A percentile compares a stretch with the other conserved stretches of the same genome.
Evolutionary conservation across 108 stramenopile species (phyloP).

Genomic region (Pseudonitzschia pungens): DNA sequence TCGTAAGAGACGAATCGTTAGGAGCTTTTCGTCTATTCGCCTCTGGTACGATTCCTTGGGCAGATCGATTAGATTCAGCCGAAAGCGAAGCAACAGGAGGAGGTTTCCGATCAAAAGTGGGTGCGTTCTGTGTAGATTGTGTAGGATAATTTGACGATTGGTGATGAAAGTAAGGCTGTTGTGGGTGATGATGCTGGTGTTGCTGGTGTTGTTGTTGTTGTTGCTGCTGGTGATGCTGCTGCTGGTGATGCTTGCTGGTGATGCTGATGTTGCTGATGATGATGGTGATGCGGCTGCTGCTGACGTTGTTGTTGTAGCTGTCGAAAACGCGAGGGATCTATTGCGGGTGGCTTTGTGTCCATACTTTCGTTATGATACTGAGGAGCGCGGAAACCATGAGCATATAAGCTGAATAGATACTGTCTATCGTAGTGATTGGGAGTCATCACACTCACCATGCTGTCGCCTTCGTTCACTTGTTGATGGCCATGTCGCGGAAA

Average conservation of each 20-base stretch:
- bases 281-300: not conserved
- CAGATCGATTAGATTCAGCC: not conserved
- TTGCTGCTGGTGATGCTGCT: not conserved
- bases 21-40: not conserved
- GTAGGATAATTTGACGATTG: not conserved
- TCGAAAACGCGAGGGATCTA: not conserved
- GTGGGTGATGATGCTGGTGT: not conserved
- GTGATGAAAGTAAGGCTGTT: not conserved
- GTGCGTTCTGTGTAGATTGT: not conserved
- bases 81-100: slow-evolving; percentile 10
- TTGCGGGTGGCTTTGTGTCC: slow-evolving; percentile 6
- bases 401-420: not conserved
- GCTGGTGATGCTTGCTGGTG: too few relatives aligned
- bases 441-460: slow-evolving; percentile 1
- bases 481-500: not conserved
- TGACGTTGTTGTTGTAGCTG: not conserved
- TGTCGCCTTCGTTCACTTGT: not conserved
- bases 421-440: slow-evolving; percentile 7
- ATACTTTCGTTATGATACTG: slow-evolving; percentile 2
- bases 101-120: not conserved
- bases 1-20: not conserved
- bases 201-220: too few relatives aligned
- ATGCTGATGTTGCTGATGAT: not conserved
- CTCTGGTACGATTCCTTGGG: not conserved
- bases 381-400: slow-evolving; percentile 1